phyloP scores from a whole-genome alignment of 2,329 filamentous ascomycete species.

The Drechslera avenae region DNA sequence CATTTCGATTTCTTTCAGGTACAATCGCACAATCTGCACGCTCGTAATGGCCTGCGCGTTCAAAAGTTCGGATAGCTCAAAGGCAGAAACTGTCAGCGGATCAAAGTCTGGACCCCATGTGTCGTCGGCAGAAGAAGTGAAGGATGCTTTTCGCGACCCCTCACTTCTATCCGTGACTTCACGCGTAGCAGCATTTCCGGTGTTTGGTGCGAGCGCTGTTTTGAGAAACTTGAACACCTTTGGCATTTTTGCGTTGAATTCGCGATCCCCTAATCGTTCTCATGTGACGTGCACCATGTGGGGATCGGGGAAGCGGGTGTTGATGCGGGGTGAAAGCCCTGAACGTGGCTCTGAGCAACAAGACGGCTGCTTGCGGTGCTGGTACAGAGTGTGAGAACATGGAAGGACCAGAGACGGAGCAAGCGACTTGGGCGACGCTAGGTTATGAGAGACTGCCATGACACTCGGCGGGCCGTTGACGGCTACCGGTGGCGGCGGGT shows the following conservation, averaged over 20 bases:
- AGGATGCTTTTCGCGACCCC: conserved; percentile 32
- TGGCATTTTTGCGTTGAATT: conserved; percentile 22
- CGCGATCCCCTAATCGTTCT: not conserved
- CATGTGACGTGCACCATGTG: conserved; percentile 3
- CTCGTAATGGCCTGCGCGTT: conserved; percentile 38
- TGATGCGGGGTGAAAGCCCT: not conserved
- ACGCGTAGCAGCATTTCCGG: conserved; percentile 28
- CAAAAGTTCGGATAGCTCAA: conserved; percentile 40
- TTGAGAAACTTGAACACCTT: conserved; percentile 36
- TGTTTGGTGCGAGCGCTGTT: conserved; percentile 33
- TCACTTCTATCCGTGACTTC: conserved; percentile 24
- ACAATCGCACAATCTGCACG: conserved; percentile 44
- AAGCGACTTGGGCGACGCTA: conserved; percentile 15
- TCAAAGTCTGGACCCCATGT: conserved; percentile 39
- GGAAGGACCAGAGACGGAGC: conserved; percentile 1
- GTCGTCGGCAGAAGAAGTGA: conserved; percentile 33
- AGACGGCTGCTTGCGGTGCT: not conserved
- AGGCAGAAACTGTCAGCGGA: conserved; percentile 39
- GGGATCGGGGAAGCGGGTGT: not conserved
- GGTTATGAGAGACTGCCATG: conserved; percentile 19
- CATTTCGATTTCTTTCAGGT: conserved; percentile 42
- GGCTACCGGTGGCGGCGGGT: conserved; percentile 19
- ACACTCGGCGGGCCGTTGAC: conserved; percentile 12
- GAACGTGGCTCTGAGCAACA: not conserved
- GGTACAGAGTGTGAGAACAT: not conserved